Conservation (phyloP, 129 eudicot species). For the Escallonia herrerae region DNA sequence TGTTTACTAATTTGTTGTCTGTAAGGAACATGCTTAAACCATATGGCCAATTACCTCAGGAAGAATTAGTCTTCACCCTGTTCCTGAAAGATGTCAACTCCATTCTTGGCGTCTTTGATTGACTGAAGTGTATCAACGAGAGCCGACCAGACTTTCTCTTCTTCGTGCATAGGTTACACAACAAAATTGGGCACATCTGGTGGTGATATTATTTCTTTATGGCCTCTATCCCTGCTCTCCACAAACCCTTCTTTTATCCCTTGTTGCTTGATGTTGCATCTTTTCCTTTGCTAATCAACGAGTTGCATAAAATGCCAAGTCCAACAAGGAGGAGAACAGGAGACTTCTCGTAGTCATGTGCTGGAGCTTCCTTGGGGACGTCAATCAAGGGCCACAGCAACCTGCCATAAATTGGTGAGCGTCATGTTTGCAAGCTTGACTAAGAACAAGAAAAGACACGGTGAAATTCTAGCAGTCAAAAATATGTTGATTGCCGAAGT, state of each 20-base stretch:
- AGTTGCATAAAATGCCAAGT: constrained; percentile 66
- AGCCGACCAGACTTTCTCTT: constrained; percentile 77
- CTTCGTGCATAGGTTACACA: constrained; percentile 78
- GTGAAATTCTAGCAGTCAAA: too few species aligned
- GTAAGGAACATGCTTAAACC: constrained; percentile 47
- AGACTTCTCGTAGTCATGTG: constrained; percentile 64
- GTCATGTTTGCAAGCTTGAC: too few species aligned
- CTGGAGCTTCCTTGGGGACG: constrained; percentile 79
- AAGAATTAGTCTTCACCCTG: constrained; percentile 60
- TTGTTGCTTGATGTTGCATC: constrained; percentile 49
- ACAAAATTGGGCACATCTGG: constrained; percentile 51
- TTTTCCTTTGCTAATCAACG: constrained; percentile 60
- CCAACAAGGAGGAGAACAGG: constrained; percentile 60
- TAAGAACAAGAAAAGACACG: too few species aligned
- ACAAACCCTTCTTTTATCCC: constrained; percentile 21
- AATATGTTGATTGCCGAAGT: too few species aligned
- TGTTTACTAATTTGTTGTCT: background rate
- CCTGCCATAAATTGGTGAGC: constrained; percentile 18
- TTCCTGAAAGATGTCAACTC: constrained; percentile 76
- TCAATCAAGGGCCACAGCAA: constrained; percentile 44
- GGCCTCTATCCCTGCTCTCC: constrained; percentile 8
- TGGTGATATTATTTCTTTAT: constrained; percentile 9
- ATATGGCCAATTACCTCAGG: constrained; percentile 51
- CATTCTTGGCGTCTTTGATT: constrained; percentile 60
- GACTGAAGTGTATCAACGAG: constrained; percentile 60